A percentile compares a stretch with the other conserved stretches of the same genome.
These are phyloP conservation scores for Verticillium dahliae DNA, from an alignment of 2,329 filamentous ascomycete species.

Conservation along the genomic window DNA sequence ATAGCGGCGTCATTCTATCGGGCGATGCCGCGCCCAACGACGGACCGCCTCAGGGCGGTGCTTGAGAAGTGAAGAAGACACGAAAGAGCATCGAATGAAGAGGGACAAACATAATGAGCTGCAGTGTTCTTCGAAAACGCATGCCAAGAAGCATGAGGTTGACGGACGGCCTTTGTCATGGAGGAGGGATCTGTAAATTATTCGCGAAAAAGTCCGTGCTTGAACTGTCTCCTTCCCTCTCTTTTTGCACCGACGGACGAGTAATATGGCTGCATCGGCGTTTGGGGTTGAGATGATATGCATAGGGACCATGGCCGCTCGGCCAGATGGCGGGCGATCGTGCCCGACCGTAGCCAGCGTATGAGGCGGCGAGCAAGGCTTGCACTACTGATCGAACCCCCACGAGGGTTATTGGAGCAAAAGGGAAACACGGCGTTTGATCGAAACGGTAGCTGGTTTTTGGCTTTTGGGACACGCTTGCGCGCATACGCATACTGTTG, in stretches of 20 bases:
- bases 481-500: neutral
- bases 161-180: neutral
- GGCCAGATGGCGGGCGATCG: no score
- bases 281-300: neutral
- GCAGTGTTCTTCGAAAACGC: neutral
- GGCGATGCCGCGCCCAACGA: neutral
- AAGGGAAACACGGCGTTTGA: slow-evolving; percentile 1
- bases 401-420: neutral
- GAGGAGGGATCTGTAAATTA: neutral
- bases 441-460: neutral
- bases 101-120: neutral
- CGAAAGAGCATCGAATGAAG: neutral
- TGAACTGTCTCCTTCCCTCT: neutral
- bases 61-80: neutral
- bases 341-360: neutral
- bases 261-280: neutral
- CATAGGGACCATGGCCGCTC: neutral
- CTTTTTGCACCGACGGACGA: neutral
- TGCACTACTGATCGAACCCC: neutral
- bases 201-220: neutral
- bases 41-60: neutral
- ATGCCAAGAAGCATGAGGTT: neutral
- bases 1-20: neutral
- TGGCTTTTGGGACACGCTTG: neutral
- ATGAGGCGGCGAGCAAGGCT: neutral